These are phyloP conservation scores for Pilatotrama ljubarskyi DNA, from an alignment of 768 basidiomycete genomes.

Conservation along the genomic window DNA sequence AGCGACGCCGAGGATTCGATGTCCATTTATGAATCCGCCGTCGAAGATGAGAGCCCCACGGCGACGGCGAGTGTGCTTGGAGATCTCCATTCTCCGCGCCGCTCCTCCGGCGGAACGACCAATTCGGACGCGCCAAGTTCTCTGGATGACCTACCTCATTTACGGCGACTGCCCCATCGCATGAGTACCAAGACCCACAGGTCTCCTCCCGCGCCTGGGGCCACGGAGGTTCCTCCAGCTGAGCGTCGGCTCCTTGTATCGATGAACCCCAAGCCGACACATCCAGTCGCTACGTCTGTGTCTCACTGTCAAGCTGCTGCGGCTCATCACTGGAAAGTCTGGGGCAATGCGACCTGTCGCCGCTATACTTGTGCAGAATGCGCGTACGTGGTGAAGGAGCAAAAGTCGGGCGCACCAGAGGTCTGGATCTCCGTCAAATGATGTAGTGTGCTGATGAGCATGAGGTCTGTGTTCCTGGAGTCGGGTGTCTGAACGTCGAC, in stretches of 20 bases:
- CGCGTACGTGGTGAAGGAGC: conserved; percentile 11
- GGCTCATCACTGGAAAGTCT: conserved; percentile 8
- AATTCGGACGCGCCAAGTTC: conserved; percentile 6
- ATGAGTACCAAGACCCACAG: neutral
- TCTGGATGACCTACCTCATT: neutral
- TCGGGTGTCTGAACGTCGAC: too few species aligned
- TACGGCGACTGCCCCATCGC: conserved; percentile 1
- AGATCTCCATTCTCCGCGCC: neutral
- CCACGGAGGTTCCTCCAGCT: neutral
- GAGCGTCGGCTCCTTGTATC: neutral
- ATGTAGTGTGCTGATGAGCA: neutral
- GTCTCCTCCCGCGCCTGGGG: neutral
- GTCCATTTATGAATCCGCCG: conserved; percentile 9
- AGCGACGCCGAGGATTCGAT: neutral
- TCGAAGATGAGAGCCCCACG: neutral
- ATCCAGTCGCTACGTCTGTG: conserved; percentile 7
- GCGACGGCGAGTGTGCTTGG: neutral
- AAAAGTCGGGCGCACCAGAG: conserved; percentile 3
- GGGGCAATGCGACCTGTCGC: conserved; percentile 6
- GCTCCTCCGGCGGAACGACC: neutral
- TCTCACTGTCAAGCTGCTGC: neutral
- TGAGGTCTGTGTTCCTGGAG: too few species aligned
- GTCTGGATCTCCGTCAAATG: conserved; percentile 9
- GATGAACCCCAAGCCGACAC: conserved; percentile 11
- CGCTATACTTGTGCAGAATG: conserved; percentile 16